Percentiles rank a stretch among this genome's conserved stretches.
phyloP scores from a whole-genome alignment of 257 asterid genomes.

The Gardenia jasminoides region DNA sequence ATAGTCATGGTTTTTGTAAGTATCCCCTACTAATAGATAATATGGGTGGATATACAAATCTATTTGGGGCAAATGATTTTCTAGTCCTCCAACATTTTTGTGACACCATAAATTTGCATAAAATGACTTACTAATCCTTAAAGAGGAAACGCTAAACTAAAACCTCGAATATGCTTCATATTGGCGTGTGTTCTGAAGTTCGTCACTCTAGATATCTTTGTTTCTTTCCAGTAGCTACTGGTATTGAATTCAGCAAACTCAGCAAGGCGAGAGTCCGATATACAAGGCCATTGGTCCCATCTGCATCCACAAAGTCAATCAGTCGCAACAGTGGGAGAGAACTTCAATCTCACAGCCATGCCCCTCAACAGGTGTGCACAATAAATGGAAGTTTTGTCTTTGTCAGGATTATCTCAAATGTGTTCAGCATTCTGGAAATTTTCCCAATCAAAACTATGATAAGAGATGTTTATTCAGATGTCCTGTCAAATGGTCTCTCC shows the following conservation, averaged over 20 bases:
- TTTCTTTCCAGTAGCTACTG: constrained; percentile 51
- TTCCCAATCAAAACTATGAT: not conserved
- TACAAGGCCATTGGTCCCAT: constrained; percentile 60
- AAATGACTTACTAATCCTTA: not conserved
- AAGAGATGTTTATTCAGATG: not conserved
- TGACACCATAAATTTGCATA: not conserved
- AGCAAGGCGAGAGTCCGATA: constrained; percentile 69
- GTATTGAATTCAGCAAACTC: constrained; percentile 62
- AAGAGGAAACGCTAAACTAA: not conserved
- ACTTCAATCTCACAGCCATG: constrained; percentile 40
- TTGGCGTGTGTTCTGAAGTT: not conserved
- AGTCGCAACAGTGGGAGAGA: constrained; percentile 49
- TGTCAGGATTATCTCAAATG: not conserved
- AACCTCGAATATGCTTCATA: not conserved
- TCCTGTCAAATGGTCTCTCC: not conserved
- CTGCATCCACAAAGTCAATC: constrained; percentile 53
- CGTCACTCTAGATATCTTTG: not conserved
- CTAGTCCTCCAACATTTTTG: not conserved
- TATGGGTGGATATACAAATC: not conserved
- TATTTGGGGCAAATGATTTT: not conserved
- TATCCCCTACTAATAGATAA: constrained; percentile 12
- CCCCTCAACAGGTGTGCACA: constrained; percentile 47
- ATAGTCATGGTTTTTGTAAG: constrained; percentile 60
- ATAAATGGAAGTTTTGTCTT: not conserved
- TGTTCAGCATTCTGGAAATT: not conserved